Percentiles rank a stretch among this genome's conserved stretches.
phyloP scores from a whole-genome alignment of 441 rosid genomes.

The Geranium incanum region DNA sequence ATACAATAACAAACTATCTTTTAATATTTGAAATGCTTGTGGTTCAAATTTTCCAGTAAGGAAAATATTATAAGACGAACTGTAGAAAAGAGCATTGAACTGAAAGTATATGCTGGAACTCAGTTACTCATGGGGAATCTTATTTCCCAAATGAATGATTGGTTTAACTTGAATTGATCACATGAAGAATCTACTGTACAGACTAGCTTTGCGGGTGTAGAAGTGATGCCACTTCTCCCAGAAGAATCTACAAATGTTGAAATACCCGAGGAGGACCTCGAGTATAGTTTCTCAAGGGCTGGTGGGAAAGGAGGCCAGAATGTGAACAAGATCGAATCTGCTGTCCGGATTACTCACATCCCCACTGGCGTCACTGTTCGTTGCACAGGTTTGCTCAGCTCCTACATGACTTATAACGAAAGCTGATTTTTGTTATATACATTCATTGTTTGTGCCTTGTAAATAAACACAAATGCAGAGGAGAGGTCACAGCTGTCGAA shows the following conservation, averaged over 20 bases:
- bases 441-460: not conserved
- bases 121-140: too few relatives aligned
- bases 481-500: conserved; percentile 84
- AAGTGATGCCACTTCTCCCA: conserved; percentile 94
- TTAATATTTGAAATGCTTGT: not conserved
- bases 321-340: conserved; percentile 91
- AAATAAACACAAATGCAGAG: conserved; percentile 35
- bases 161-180: conserved; percentile 17
- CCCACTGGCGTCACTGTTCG: conserved; percentile 83
- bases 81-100: too few relatives aligned
- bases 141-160: too few relatives aligned
- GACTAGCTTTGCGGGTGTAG: conserved; percentile 98
- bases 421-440: not conserved
- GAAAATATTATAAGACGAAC: too few relatives aligned
- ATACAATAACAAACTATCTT: too few relatives aligned
- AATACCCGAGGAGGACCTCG: conserved; percentile 86
- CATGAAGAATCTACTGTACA: conserved; percentile 17
- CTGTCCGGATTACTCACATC: conserved; percentile 80
- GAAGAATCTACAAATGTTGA: conserved; percentile 67
- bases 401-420: not conserved
- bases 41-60: not conserved
- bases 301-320: conserved; percentile 98
- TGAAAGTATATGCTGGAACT: too few relatives aligned
- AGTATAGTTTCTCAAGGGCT: conserved; percentile 76
- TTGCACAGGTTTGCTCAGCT: conserved; percentile 57